Evolutionary conservation across 1,139 yeast species (phyloP).

Genomic region (Meyerozyma guilliermondii): DNA sequence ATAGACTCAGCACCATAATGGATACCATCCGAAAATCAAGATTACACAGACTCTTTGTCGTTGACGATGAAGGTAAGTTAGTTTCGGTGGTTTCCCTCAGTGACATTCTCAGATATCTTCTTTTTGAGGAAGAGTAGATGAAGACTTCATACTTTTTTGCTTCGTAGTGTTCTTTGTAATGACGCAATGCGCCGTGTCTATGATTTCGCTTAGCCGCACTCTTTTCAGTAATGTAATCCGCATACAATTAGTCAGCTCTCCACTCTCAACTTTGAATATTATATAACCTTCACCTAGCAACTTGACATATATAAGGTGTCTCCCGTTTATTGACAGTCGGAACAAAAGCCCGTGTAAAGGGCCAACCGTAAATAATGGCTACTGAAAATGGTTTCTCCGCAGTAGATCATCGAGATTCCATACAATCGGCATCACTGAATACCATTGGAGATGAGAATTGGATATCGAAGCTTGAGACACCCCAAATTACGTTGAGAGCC

Average conservation of each 20-base stretch:
- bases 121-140: slow-evolving; percentile 54
- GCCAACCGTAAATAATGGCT: background rate
- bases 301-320: too few relatives aligned
- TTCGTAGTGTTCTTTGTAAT: background rate
- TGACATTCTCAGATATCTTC: slow-evolving; percentile 81
- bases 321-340: too few relatives aligned
- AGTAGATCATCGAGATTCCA: background rate
- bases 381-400: background rate
- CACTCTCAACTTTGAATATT: too few relatives aligned
- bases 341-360: background rate
- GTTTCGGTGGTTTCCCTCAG: slow-evolving; percentile 86
- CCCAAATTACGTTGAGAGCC: slow-evolving; percentile 70
- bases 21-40: slow-evolving; percentile 91
- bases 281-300: too few relatives aligned
- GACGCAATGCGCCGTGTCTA: background rate
- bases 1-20: slow-evolving; percentile 84
- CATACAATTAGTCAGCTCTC: background rate
- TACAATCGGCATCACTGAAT: background rate
- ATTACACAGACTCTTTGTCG: slow-evolving; percentile 87
- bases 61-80: slow-evolving; percentile 73
- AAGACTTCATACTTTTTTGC: background rate
- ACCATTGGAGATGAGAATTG: background rate
- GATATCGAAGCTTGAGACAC: slow-evolving; percentile 31
- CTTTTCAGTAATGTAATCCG: background rate
- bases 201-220: background rate